Evolutionary conservation across 768 basidiomycete genomes (phyloP).

Genomic region (Psilocybe azurescens): DNA sequence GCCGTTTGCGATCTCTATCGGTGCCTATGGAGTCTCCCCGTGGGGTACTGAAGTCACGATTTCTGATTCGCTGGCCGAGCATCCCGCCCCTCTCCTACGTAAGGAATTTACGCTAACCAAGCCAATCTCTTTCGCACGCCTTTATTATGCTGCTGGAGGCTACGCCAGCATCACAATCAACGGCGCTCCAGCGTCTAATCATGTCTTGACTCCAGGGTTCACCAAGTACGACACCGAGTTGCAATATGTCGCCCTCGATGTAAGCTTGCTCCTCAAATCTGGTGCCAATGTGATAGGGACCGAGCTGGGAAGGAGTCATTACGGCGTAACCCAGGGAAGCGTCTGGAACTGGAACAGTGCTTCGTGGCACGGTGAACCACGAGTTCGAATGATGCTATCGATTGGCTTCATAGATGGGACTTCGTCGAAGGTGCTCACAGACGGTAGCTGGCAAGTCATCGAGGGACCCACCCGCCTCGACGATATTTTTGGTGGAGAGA

Average conservation of each 20-base stretch:
- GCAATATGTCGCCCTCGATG: constrained; percentile 33
- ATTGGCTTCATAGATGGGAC: constrained; percentile 33
- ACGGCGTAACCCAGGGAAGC: constrained; percentile 33
- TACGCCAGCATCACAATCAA: constrained; percentile 34
- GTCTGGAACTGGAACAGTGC: constrained; percentile 37
- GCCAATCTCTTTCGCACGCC: constrained; percentile 28
- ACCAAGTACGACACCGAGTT: constrained; percentile 33
- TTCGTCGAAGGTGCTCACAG: constrained; percentile 21
- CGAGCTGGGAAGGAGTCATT: constrained; percentile 33
- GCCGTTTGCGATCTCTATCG: constrained; percentile 24
- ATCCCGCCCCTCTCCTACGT: constrained; percentile 34
- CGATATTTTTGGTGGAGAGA: constrained; percentile 36
- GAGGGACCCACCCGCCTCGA: constrained; percentile 35
- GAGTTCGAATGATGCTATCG: constrained; percentile 27
- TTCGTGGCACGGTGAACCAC: constrained; percentile 35
- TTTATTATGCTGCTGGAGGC: constrained; percentile 35
- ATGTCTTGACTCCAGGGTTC: constrained; percentile 33
- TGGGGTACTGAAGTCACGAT: constrained; percentile 29
- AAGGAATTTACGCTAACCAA: constrained; percentile 26
- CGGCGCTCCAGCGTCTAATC: constrained; percentile 30
- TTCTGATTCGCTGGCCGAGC: constrained; percentile 30
- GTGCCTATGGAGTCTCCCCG: constrained; percentile 26
- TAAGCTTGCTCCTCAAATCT: constrained; percentile 20
- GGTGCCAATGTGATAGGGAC: constrained; percentile 29
- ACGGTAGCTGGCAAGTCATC: constrained; percentile 26